A percentile compares a stretch with the other conserved stretches of the same genome.
These are phyloP conservation scores for Euphorbia schlechtendalii DNA, from an alignment of 441 rosid species.

Conservation along the genomic window DNA sequence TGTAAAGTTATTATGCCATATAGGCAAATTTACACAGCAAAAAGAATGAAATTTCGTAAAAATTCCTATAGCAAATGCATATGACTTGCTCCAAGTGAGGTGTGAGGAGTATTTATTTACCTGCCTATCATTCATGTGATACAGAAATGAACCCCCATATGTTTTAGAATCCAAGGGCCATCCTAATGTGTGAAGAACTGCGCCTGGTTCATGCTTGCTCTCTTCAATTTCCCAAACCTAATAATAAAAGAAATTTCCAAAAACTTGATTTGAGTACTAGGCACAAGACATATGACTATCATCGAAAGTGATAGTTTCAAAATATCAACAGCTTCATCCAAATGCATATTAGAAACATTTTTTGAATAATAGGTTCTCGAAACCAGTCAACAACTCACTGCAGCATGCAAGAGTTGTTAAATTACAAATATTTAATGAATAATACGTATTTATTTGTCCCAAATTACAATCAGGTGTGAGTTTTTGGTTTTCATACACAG, in stretches of 20 bases:
- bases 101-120: constrained; percentile 23
- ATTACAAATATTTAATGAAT: neutral
- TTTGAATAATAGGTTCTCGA: neutral
- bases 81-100: constrained; percentile 1
- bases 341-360: neutral
- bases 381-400: neutral
- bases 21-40: neutral
- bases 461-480: neutral
- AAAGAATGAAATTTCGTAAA: neutral
- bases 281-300: neutral
- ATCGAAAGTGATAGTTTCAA: neutral
- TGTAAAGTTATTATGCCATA: neutral
- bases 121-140: constrained; percentile 92
- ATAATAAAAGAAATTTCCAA: constrained; percentile 14
- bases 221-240: constrained; percentile 98
- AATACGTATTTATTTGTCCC: neutral
- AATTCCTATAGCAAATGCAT: neutral
- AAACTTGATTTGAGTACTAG: neutral
- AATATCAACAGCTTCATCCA: neutral
- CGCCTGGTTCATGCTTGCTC: constrained; percentile 77
- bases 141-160: constrained; percentile 93
- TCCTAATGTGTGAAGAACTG: constrained; percentile 80
- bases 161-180: constrained; percentile 90
- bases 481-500: neutral
- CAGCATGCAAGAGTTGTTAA: neutral